Base-by-base conservation (phyloP, 2,329 filamentous ascomycete species). In the Fusarium abutilonis region DNA sequence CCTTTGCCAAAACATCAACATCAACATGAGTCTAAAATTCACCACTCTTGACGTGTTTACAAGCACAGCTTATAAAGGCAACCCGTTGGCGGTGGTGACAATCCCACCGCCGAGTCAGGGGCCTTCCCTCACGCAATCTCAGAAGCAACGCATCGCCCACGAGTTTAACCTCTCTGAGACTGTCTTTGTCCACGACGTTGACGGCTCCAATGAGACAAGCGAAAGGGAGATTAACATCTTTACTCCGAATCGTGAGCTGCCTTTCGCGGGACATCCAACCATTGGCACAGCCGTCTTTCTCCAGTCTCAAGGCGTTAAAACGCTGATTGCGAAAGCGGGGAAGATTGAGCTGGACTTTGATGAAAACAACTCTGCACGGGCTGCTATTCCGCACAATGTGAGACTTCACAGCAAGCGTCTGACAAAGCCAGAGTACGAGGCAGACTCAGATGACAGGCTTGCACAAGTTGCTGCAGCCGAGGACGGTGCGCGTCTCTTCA, bases 81-180 rank as follows among this genome's bases (percentile, higher is more conserved):
- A 88, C 65, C 85, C 84, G 1, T 79, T 89, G 10, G 85, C 84
- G 8, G 77, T 89, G 9, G 81, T 88, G 51, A 76, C 79, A 34
- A 75, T 88, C 50, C 83, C 82, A 1, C 58, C 75, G 9, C 59
- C 39, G n/a, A 60, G 59, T n/a, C 47, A 49, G 1, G 49, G 67
- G 3, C 59, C 69, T 9, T 71, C 72, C 5, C 63, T 72, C n/a
- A 66, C 77, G 0, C 81, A 84, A 60, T 66, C 74, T 0, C 78
- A 81, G 67, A 88, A 88, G 66, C 83, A 86, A 65, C 70, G 74
- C 58, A 82, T 89, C 49, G 84, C 86, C 28, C 76, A 78, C 41
- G 86, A 89, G 70, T 88, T 88, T 75, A 86, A 86, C 70, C 82
- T 86, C 66, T 86, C 83, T 7, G 85, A 88, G 70, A 88, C 85